Percentiles rank a stretch among this genome's conserved stretches.
These are phyloP conservation scores for Aplosporella prunicola DNA, from an alignment of 2,329 filamentous ascomycete genomes.

Conservation along the genomic window DNA sequence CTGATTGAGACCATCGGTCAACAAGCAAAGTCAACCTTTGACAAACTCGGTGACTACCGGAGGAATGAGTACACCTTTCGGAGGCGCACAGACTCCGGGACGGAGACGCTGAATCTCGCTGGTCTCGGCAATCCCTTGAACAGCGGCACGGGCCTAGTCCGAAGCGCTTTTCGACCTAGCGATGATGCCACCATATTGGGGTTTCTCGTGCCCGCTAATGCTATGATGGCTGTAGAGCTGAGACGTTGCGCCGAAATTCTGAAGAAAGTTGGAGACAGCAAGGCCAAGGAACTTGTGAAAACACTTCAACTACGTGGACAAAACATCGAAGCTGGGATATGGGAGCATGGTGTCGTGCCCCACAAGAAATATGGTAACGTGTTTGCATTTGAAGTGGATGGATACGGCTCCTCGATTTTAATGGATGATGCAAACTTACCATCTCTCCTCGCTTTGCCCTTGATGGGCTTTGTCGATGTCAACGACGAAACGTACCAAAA, in stretches of 20 bases:
- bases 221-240: conserved; percentile 89
- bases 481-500: conserved; percentile 72
- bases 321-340: conserved; percentile 64
- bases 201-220: conserved; percentile 91
- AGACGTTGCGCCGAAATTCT: conserved; percentile 64
- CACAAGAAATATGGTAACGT: conserved; percentile 69
- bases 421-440: conserved; percentile 91
- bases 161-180: conserved; percentile 87
- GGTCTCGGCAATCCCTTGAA: conserved; percentile 91
- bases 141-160: conserved; percentile 70
- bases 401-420: conserved; percentile 69
- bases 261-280: conserved; percentile 46
- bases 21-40: conserved; percentile 75
- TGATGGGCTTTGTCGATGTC: conserved; percentile 62
- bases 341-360: conserved; percentile 71
- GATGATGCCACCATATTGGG: conserved; percentile 92
- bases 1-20: conserved; percentile 64
- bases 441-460: conserved; percentile 65
- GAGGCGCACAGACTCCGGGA: conserved; percentile 68
- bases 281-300: conserved; percentile 29
- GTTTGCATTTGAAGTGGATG: conserved; percentile 82
- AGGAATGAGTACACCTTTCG: conserved; percentile 82
- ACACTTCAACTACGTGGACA: conserved; percentile 49
- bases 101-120: conserved; percentile 74
- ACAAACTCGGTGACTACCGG: conserved; percentile 54